A percentile compares a stretch with the other conserved stretches of the same genome.
Conservation (phyloP, 805 yeast genomes). For the Kurtzmaniella cleridarum region DNA sequence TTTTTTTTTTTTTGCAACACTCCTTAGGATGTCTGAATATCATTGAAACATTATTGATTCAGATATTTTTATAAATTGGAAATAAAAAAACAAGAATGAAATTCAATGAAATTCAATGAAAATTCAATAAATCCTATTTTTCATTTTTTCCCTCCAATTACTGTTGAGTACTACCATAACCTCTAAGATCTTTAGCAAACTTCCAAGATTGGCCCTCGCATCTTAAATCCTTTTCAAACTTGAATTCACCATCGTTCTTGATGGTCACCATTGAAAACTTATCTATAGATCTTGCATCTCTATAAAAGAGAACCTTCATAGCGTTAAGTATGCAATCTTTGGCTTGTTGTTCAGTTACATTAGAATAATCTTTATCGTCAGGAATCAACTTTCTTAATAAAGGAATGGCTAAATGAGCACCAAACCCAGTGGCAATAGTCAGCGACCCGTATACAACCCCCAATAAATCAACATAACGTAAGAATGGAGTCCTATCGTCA, state of each 20-base stretch:
- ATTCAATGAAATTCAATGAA: conserved; percentile 12
- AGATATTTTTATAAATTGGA: too few relatives aligned
- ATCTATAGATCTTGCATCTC: conserved; percentile 93
- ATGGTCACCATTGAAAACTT: conserved; percentile 77
- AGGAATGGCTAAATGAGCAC: conserved; percentile 92
- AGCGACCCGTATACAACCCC: conserved; percentile 91
- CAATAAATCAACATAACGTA: conserved; percentile 81
- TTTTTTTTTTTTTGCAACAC: too few relatives aligned
- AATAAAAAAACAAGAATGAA: too few relatives aligned
- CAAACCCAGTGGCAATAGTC: conserved; percentile 92
- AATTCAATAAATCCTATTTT: conserved; percentile 14
- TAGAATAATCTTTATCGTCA: conserved; percentile 66
- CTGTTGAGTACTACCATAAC: conserved; percentile 74
- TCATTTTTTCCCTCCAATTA: conserved; percentile 9
- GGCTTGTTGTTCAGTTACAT: conserved; percentile 70
- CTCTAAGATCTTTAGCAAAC: conserved; percentile 82
- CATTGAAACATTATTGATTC: too few relatives aligned
- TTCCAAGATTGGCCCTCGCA: conserved; percentile 82
- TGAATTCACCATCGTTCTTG: conserved; percentile 41
- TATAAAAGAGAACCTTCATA: conserved; percentile 90
- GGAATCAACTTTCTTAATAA: conserved; percentile 81
- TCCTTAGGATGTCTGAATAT: too few relatives aligned
- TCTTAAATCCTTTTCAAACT: conserved; percentile 58
- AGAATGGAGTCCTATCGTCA: conserved; percentile 58
- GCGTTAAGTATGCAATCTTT: conserved; percentile 70